Evolutionary conservation across 2,329 filamentous ascomycete genomes (phyloP).

Genomic region (Orbilia oligospora): DNA sequence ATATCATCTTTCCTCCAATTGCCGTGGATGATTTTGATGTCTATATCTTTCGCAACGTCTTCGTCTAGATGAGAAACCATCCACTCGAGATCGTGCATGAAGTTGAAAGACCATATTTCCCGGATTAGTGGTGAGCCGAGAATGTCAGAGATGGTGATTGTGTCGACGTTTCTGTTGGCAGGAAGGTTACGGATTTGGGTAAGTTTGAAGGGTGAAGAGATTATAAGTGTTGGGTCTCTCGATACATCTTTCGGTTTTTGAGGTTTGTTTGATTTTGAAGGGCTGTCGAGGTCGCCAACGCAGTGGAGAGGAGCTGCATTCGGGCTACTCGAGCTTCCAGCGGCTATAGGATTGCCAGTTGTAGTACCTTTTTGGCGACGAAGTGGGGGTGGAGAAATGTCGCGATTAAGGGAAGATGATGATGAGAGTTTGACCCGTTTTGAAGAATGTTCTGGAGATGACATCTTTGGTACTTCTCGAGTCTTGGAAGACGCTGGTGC

Average conservation of each 20-base stretch:
- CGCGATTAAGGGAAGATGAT: conserved; percentile 37
- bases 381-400: conserved; percentile 56
- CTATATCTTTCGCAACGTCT: conserved; percentile 70
- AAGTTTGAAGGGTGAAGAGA: conserved; percentile 79
- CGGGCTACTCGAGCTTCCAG: not conserved
- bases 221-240: conserved; percentile 40
- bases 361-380: conserved; percentile 16
- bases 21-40: conserved; percentile 74
- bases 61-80: conserved; percentile 72
- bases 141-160: conserved; percentile 77
- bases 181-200: conserved; percentile 78
- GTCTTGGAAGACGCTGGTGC: not conserved
- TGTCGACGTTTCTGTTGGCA: conserved; percentile 74
- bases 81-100: conserved; percentile 74
- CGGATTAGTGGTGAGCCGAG: conserved; percentile 81
- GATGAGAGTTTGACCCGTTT: conserved; percentile 48
- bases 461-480: conserved; percentile 10
- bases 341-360: not conserved
- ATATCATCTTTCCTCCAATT: conserved; percentile 69
- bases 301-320: not conserved
- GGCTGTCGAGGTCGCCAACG: not conserved
- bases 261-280: not conserved
- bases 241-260: not conserved
- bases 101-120: conserved; percentile 81
- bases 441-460: conserved; percentile 26